phyloP scores from a whole-genome alignment of 2,329 filamentous ascomycete species.

The Amauroascus niger region DNA sequence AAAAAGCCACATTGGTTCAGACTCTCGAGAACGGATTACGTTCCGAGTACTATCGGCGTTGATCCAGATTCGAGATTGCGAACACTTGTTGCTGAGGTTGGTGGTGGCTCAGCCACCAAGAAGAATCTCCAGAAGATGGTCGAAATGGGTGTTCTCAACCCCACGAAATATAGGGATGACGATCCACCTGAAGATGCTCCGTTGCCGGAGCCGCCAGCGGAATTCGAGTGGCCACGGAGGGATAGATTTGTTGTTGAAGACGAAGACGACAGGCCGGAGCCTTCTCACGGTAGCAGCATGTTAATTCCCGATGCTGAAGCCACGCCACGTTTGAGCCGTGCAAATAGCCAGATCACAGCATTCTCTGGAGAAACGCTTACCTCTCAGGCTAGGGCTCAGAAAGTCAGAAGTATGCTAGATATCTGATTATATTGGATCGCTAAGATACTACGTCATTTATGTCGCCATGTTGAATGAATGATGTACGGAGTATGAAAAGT shows the following conservation, averaged over 20 bases:
- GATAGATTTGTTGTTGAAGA: neutral
- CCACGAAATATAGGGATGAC: conserved; percentile 11
- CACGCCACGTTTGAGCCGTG: neutral
- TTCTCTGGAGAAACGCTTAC: conserved; percentile 15
- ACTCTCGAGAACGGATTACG: conserved; percentile 25
- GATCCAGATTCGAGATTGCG: conserved; percentile 24
- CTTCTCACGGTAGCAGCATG: neutral
- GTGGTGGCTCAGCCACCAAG: conserved; percentile 25
- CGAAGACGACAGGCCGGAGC: neutral
- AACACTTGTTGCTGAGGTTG: conserved; percentile 30
- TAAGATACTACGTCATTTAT: neutral
- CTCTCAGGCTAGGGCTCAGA: conserved; percentile 12
- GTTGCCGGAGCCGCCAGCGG: neutral
- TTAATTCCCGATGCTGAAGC: neutral
- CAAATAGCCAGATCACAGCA: conserved; percentile 10
- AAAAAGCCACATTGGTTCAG: conserved; percentile 57
- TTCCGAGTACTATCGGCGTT: conserved; percentile 19
- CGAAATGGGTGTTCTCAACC: conserved; percentile 32
- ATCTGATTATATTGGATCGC: conserved; percentile 1
- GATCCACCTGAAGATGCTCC: neutral
- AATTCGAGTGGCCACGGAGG: conserved; percentile 7
- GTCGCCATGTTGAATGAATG: neutral
- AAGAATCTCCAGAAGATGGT: conserved; percentile 25
- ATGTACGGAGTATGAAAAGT: too few species aligned
- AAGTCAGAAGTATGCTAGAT: conserved; percentile 16